A percentile compares a stretch with the other conserved stretches of the same genome.
These are phyloP conservation scores for Sclerotinia spermophila DNA, from an alignment of 2,329 filamentous ascomycete species.

Conservation along the genomic window DNA sequence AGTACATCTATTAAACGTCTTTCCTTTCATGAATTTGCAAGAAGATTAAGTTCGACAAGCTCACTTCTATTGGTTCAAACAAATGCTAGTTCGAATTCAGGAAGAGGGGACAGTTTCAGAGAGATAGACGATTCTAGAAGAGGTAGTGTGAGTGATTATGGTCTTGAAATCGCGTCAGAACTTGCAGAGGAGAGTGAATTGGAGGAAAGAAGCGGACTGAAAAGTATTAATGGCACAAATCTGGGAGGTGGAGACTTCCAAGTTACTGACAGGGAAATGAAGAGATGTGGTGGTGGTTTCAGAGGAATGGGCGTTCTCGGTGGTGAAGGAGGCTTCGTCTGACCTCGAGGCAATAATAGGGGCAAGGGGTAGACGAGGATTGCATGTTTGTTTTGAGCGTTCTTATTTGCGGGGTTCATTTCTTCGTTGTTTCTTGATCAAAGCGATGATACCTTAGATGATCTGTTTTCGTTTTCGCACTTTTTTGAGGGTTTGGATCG, in stretches of 20 bases:
- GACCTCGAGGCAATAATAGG: not conserved
- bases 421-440: not conserved
- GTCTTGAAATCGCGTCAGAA: not conserved
- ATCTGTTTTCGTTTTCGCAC: not conserved
- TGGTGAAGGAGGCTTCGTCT: slow-evolving; percentile 5
- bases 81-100: slow-evolving; percentile 42
- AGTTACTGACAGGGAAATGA: not conserved
- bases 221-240: not conserved
- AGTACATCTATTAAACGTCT: slow-evolving; percentile 54
- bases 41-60: slow-evolving; percentile 56
- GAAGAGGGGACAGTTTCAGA: slow-evolving; percentile 27
- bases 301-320: slow-evolving; percentile 2
- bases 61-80: slow-evolving; percentile 57
- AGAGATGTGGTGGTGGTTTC: not conserved
- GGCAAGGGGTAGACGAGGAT: not conserved
- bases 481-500: not conserved
- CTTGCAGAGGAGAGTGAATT: not conserved
- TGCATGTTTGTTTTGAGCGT: slow-evolving; percentile 1
- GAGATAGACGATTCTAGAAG: slow-evolving; percentile 27
- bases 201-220: not conserved
- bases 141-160: slow-evolving; percentile 20
- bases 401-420: not conserved
- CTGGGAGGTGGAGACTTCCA: not conserved
- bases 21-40: slow-evolving; percentile 60
- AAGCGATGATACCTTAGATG: slow-evolving; percentile 5